Base-by-base conservation (phyloP, 2,329 filamentous ascomycete genomes). In the Aureobasidium sp. region DNA sequence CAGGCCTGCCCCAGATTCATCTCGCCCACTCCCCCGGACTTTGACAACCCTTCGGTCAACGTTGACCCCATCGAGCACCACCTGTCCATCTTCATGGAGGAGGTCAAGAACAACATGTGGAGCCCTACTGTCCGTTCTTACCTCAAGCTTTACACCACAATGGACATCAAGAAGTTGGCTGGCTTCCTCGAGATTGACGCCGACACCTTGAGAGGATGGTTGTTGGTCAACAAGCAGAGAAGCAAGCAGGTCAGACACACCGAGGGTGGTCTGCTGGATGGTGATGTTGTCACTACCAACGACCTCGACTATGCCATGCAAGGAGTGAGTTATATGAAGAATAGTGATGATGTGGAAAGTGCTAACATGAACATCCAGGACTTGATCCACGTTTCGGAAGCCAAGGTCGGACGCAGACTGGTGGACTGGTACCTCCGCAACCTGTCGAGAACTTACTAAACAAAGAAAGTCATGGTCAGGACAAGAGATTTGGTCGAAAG, bases 371-470 rank as follows among this genome's bases (percentile, higher is more conserved):
- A 27, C 3, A 15, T 38, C 55, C 68, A 91, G 88, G 93, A 99
- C 74, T 79, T 99, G 70, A 99, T 99, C 74, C 94, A 99, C 78
- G 94, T 99, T 68, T 96, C 93, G 62, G 94, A 99, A 79, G 93
- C 93, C 67, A 99, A 99, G 86, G 91, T 96, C 63, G 94, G 94
- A 72, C 85, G 94, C 70, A 95, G 94, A 79, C 81, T 99, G 71
- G 93, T 99, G 66, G 94, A 99, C 78, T 99, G 94, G 94, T 99
- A 99, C 77, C 84, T 99, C 73, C 87, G 94, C 73, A 99, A 99
- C 81, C 81, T 99, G 71, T 89, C 92, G 63, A 87, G 94, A 74
- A 95, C 92, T 62, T 99, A 99, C 81, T 95, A 60, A 43, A 54
- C 60, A 37, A 31, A 29, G 57, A 25, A 40, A 57, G 57, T 13